A percentile compares a stretch with the other conserved stretches of the same genome.
phyloP scores from a whole-genome alignment of 352 stramenopile species.

The Phytophthora megakarya region DNA sequence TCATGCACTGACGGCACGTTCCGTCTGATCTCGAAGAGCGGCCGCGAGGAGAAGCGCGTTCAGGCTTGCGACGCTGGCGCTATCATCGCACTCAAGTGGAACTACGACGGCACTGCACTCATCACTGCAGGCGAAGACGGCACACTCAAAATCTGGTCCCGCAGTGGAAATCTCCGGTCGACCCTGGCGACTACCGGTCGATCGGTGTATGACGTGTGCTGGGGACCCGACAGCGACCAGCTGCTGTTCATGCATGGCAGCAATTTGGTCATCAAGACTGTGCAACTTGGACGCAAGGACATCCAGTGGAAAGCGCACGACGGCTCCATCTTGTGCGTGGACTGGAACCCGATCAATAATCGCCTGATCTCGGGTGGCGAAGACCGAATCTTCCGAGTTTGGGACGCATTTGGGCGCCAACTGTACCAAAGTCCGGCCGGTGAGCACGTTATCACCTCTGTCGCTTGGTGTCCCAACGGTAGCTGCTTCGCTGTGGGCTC shows the following conservation, averaged over 20 bases:
- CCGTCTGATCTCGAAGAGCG: conserved; percentile 88
- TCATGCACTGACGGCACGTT: conserved; percentile 92
- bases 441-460: conserved; percentile 91
- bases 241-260: conserved; percentile 88
- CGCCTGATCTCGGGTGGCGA: conserved; percentile 92
- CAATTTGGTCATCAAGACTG: conserved; percentile 91
- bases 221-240: conserved; percentile 92
- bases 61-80: conserved; percentile 79
- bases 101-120: conserved; percentile 91
- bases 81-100: conserved; percentile 92
- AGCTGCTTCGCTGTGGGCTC: conserved; percentile 91
- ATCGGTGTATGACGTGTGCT: conserved; percentile 90
- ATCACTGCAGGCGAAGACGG: conserved; percentile 93
- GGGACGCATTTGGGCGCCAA: conserved; percentile 92
- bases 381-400: conserved; percentile 93
- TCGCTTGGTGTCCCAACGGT: conserved; percentile 92
- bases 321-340: conserved; percentile 89
- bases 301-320: conserved; percentile 93
- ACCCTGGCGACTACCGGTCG: conserved; percentile 82
- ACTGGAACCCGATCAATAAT: conserved; percentile 94
- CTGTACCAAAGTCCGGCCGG: conserved; percentile 85
- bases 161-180: conserved; percentile 86
- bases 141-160: conserved; percentile 93
- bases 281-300: conserved; percentile 87
- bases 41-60: conserved; percentile 93